Evolutionary conservation across 768 basidiomycete species (phyloP), one percentile per base, ranked within the genome.

Genomic region (Tricholoma terreum): DNA sequence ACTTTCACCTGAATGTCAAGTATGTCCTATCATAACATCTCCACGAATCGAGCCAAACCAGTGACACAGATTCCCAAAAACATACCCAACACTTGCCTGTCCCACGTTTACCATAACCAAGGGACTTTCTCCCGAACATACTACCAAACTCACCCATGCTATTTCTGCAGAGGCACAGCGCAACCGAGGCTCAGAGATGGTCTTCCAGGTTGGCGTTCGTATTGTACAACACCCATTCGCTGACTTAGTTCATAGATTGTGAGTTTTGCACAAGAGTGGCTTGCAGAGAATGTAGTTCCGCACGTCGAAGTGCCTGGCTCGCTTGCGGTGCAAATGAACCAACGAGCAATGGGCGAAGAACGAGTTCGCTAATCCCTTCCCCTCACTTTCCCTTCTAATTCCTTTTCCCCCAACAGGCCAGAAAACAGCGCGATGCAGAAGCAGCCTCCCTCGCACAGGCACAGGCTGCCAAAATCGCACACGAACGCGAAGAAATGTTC

Each of bases 241-340:
- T 27, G 24, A 27, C 24, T 27, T 27, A 27, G 24, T 6, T 6
- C 2, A 2, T 55, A 91, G 85, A 84, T 92, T 60, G 80, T 85
- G 46, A 84, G 77, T 6, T 80, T 83, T 43, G 80, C 80, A 48
- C 85, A 90, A 69, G 88, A 90, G 34, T 92, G 89, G 90, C 74
- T 92, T 49, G 71, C 74, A 14, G 72, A 73, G 22, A 80, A 86
- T 57, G 74, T 89, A 46, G 72, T 72, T 19, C 85, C 84, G 1
- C 78, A 80, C 2, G 74, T 76, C 6, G 86, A 90, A 68, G 79
- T 77, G 7, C 74, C 77, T 11, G 87, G 86, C 14, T 93, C 92
- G 0, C 78, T 94, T 4, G 91, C 91, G 10, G 76, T 82, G 4
- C 82, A 92, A 68, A 92, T 93, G 92, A 86, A 77, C 46, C 81